Conservation (phyloP, 192 early-diverging fungal genomes). For the Dimargaris cristalligena region DNA sequence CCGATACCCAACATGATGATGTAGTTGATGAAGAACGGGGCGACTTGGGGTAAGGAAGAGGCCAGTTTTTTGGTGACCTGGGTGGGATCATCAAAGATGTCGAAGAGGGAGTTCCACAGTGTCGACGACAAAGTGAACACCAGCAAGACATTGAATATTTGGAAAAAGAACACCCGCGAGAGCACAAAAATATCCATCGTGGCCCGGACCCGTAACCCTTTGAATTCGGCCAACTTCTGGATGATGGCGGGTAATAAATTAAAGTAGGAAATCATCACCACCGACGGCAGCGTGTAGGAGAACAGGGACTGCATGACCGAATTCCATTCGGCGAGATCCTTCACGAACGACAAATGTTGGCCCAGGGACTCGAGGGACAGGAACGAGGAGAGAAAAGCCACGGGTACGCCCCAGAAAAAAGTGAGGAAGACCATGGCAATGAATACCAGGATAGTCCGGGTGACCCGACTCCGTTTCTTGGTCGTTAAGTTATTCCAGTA, state of each 20-base stretch:
- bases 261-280: constrained; percentile 53
- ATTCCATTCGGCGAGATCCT: constrained; percentile 28
- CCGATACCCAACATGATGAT: constrained; percentile 55
- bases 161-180: constrained; percentile 56
- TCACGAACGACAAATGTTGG: constrained; percentile 40
- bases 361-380: constrained; percentile 39
- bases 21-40: constrained; percentile 67
- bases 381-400: constrained; percentile 47
- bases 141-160: constrained; percentile 57
- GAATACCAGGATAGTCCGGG: constrained; percentile 34
- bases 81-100: constrained; percentile 44
- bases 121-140: constrained; percentile 60
- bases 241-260: constrained; percentile 52
- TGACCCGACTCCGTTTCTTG: constrained; percentile 31
- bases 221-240: constrained; percentile 25
- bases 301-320: constrained; percentile 38
- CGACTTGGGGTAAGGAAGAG: constrained; percentile 41
- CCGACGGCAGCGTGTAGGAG: constrained; percentile 49
- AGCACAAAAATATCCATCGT: constrained; percentile 31
- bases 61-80: constrained; percentile 46
- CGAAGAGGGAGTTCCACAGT: constrained; percentile 37
- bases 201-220: constrained; percentile 23
- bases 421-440: constrained; percentile 42
- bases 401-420: constrained; percentile 60
- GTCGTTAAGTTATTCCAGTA: constrained; percentile 59